Evolutionary conservation across 345 rosid species (phyloP), one percentile per base, ranked within the genome.

Genomic region (Brassica carinata): DNA sequence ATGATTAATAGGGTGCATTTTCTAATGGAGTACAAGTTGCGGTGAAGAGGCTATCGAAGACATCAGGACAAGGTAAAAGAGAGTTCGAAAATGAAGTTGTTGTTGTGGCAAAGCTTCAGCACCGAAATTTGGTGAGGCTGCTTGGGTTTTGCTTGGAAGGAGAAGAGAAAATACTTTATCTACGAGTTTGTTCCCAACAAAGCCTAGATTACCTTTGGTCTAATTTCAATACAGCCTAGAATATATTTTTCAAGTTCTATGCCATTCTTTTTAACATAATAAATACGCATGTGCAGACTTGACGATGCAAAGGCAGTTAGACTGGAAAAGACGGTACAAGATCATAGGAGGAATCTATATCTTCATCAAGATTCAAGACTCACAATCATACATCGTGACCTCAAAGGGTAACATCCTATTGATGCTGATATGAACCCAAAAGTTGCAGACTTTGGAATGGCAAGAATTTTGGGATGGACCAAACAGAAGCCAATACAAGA

Each of bases 371-470:
- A 88, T 73, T 88, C 91, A 6, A 76, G 85, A 31, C 72, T 86
- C 2, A 71, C 72, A 3, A 85, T 86, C 31, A 86, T 83, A 6
- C 88, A 86, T 18, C 62, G 89, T 7, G 90, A 88, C 71, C 72
- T 88, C 5, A 86, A 84, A 78, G 72, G 71, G 86, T 45, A 88
- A 86, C 65, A 81, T 88, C 15, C 75, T 88, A 8, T 74, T 88
- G 8, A 88, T 26, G 62, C 73, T 34, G 72, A 82, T 64, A 68
- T 85, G 62, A 85, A 85, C n/a, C 86, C 89, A 0, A 86, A 78
- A 67, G 76, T 88, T 65, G 86, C 77, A 3, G 87, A 84, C 63
- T 88, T 88, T 40, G 89, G 85, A 64, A 82, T 72, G 83, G 91
- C 88, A 0, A 76, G 75, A 69, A 83, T 85, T 36, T 85, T 45